phyloP scores from a whole-genome alignment of 768 basidiomycete species.

The Megacollybia marginata region DNA sequence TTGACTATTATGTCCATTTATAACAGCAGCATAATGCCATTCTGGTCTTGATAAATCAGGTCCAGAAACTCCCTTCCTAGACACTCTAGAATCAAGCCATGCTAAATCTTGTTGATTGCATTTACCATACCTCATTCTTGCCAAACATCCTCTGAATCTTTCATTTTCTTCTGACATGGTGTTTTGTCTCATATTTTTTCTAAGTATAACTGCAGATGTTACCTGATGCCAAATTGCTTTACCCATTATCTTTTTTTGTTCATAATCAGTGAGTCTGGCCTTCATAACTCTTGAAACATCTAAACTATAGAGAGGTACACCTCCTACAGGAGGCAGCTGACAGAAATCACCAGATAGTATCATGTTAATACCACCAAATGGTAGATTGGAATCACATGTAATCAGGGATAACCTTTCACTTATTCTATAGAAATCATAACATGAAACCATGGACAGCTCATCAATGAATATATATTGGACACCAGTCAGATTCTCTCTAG shows the following conservation, averaged over 20 bases:
- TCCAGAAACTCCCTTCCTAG: no score
- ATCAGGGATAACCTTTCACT: background rate
- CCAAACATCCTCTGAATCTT: no score
- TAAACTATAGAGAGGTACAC: slow-evolving; percentile 14
- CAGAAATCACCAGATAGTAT: slow-evolving; percentile 25
- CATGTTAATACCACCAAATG: slow-evolving; percentile 18
- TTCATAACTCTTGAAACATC: slow-evolving; percentile 3
- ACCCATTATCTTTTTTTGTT: slow-evolving; percentile 6
- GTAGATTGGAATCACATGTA: background rate
- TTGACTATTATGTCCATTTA: no score
- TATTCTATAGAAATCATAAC: slow-evolving; percentile 10
- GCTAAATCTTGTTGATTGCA: no score
- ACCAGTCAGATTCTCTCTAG: slow-evolving; percentile 1
- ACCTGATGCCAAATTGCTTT: slow-evolving; percentile 15
- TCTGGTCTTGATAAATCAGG: no score
- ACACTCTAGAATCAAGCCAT: no score
- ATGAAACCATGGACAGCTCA: slow-evolving; percentile 23
- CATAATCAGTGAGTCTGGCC: slow-evolving; percentile 5
- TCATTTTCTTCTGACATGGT: no score
- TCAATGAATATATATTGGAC: slow-evolving; percentile 22
- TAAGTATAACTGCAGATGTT: slow-evolving; percentile 11
- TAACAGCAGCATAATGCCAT: no score
- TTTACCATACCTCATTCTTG: no score
- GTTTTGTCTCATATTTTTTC: no score
- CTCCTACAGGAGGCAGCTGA: slow-evolving; percentile 19